These are phyloP conservation scores for Cochlearia excelsa DNA, from an alignment of 345 rosid genomes.

Conservation along the genomic window DNA sequence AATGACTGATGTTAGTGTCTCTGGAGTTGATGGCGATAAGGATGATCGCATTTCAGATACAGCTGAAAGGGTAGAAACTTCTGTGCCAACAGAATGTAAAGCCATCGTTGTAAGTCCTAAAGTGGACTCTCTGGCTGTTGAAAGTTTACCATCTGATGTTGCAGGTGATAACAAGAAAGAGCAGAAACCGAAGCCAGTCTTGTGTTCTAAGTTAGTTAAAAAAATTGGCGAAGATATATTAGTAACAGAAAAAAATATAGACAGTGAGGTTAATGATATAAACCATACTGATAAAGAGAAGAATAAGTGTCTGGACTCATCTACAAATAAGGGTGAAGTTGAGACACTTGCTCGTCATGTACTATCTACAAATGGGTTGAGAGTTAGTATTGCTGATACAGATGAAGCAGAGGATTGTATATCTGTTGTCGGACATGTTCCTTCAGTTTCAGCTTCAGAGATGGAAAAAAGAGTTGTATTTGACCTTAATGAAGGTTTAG, in stretches of 20 bases:
- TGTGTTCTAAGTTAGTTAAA: slow-evolving; percentile 22
- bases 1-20: slow-evolving; percentile 26
- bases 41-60: slow-evolving; percentile 18
- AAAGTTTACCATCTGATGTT: slow-evolving; percentile 29
- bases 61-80: slow-evolving; percentile 21
- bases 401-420: slow-evolving; percentile 49
- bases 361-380: slow-evolving; percentile 34
- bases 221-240: slow-evolving; percentile 30
- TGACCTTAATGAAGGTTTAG: slow-evolving; percentile 82
- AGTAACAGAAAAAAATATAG: slow-evolving; percentile 43
- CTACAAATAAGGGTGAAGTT: slow-evolving; percentile 27
- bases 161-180: slow-evolving; percentile 36
- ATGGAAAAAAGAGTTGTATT: slow-evolving; percentile 63
- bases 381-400: slow-evolving; percentile 36
- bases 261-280: slow-evolving; percentile 23
- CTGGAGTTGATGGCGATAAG: slow-evolving; percentile 6
- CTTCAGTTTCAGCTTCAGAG: slow-evolving; percentile 33
- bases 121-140: slow-evolving; percentile 32
- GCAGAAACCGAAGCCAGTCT: slow-evolving; percentile 16
- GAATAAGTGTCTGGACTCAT: slow-evolving; percentile 30
- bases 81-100: slow-evolving; percentile 38
- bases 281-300: slow-evolving; percentile 32
- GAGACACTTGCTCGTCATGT: slow-evolving; percentile 24
- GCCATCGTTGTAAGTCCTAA: slow-evolving; percentile 7
- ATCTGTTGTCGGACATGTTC: slow-evolving; percentile 33